Evolutionary conservation across 805 yeast species (phyloP), one percentile per base, ranked within the genome.

Genomic region (Kazachstania taianensis): DNA sequence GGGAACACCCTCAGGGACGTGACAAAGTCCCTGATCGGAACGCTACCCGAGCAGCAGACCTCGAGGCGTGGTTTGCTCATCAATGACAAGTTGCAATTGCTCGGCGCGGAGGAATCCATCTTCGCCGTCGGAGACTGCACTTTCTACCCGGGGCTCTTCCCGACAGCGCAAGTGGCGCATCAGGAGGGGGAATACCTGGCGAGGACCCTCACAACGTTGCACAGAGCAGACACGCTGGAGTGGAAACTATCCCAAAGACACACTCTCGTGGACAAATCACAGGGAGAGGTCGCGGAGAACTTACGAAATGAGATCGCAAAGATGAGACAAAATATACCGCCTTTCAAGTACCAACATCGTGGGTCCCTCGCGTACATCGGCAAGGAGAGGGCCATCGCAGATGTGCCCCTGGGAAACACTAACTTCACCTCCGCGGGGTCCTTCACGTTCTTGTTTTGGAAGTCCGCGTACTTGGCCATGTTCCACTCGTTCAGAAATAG

Each of bases 111-210:
- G 49, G 82, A 80, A 44, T 61, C 65, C 17, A 76, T 89, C 48
- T 89, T 70, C 62, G 96, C 94, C 33, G 65, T 87, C 39, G 97
- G 97, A 59, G 97, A 87, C 66, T 87, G 96, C 66, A 83, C 96
- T 26, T 77, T 81, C 60, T 69, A 73, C 42, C 82, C 92, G 44
- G 83, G 83, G 57, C 77, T 75, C 49, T 92, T 95, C 29, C 96
- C 96, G 49, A 87, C 97, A 43, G 97, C 96, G 18, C 96, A 87
- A 70, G 96, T 86, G 38, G 97, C 97, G 28, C 77, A 85, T 65
- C 96, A 87, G 69, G 84, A 87, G 64, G 96, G 96, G 59, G 67
- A 70, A 39, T 87, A 73, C 63, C 72, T 87, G 47, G 92, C 87
- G 38, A 65, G 67, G 23, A 74, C 77, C 46, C 80, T 87, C 60